Percentiles rank a stretch among this genome's conserved stretches.
Conservation (phyloP, 2,329 filamentous ascomycete species). For the Hyphodiscus sp. region DNA sequence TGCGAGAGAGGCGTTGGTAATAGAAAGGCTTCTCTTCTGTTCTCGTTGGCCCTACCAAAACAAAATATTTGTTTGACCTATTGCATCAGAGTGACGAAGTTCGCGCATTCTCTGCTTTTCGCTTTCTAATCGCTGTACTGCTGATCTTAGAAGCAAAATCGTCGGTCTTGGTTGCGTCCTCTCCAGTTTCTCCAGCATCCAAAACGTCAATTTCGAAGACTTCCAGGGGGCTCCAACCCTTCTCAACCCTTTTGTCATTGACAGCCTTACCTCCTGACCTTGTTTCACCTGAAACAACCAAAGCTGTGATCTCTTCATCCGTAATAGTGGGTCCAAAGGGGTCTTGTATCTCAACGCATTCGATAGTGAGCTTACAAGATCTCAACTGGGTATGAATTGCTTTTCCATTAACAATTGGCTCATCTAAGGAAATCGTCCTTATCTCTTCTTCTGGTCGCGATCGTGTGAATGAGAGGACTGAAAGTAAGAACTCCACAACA, state of each 20-base stretch:
- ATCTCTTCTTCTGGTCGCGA: conserved; percentile 32
- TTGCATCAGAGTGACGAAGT: conserved; percentile 13
- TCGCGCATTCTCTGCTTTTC: conserved; percentile 27
- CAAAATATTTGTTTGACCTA: background rate
- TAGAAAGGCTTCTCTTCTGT: background rate
- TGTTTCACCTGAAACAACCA: conserved; percentile 87
- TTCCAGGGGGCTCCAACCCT: conserved; percentile 68
- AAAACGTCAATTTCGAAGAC: conserved; percentile 89
- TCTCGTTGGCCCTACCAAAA: background rate
- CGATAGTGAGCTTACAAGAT: conserved; percentile 55
- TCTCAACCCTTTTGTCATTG: conserved; percentile 72
- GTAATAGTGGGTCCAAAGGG: conserved; percentile 87
- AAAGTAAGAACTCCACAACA: conserved; percentile 68
- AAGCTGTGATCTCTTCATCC: conserved; percentile 66
- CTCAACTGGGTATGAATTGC: conserved; percentile 53
- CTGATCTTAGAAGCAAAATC: conserved; percentile 81
- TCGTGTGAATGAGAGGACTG: conserved; percentile 42
- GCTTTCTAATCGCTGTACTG: conserved; percentile 74
- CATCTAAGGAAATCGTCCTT: conserved; percentile 20
- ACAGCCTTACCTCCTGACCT: conserved; percentile 75
- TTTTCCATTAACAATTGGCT: conserved; percentile 36
- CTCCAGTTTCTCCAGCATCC: conserved; percentile 55
- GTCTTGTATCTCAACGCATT: conserved; percentile 81
- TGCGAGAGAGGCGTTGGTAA: background rate
- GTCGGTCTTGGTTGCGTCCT: conserved; percentile 38